Conservation (phyloP, 225 moss, liverwort and hornwort species). For the Physcomitrellopsis africana region DNA sequence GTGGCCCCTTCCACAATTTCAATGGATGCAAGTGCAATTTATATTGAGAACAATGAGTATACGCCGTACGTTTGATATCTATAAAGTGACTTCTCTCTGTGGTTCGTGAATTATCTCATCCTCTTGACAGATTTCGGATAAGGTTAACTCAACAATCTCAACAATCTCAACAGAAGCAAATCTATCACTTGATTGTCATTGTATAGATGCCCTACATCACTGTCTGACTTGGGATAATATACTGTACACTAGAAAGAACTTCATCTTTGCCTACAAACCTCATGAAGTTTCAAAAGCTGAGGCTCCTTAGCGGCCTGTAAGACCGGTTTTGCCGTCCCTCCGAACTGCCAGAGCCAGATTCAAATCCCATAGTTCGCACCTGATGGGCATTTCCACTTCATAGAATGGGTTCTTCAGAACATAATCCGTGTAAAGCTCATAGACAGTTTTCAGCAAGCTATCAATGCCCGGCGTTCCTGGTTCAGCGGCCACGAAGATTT, state of each 20-base stretch:
- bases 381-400: slow-evolving; percentile 83
- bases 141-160: neutral
- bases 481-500: slow-evolving; percentile 73
- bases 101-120: neutral
- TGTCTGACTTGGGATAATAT: neutral
- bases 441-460: slow-evolving; percentile 47
- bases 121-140: neutral
- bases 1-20: no score
- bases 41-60: neutral
- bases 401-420: slow-evolving; percentile 80
- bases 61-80: no score
- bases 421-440: slow-evolving; percentile 70
- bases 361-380: slow-evolving; percentile 76
- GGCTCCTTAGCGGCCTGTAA: slow-evolving; percentile 39
- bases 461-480: slow-evolving; percentile 65
- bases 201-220: neutral
- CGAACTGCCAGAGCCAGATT: slow-evolving; percentile 65
- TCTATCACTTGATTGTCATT: neutral
- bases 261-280: neutral
- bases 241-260: neutral
- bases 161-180: no score
- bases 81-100: no score
- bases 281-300: neutral
- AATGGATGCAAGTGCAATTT: neutral
- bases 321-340: slow-evolving; percentile 51